These are phyloP conservation scores for Rosa persica DNA, from an alignment of 306 rosid genomes.

Conservation along the genomic window DNA sequence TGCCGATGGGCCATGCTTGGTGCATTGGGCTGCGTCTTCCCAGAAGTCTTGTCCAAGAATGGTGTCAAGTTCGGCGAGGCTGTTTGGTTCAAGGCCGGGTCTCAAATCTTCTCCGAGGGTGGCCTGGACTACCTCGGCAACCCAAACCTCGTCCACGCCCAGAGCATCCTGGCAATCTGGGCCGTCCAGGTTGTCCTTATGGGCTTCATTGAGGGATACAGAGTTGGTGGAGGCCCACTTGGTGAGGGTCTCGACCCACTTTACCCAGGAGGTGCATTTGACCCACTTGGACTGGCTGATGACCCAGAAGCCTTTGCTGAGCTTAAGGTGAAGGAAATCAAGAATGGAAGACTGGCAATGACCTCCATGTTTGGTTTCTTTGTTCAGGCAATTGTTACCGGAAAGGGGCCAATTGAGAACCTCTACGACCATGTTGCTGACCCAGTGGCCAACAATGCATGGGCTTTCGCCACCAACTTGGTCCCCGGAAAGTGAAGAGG, in stretches of 20 bases:
- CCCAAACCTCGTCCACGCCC: slow-evolving; percentile 93
- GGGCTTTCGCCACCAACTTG: slow-evolving; percentile 96
- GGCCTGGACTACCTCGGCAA: slow-evolving; percentile 94
- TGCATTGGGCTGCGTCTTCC: slow-evolving; percentile 82
- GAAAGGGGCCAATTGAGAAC: slow-evolving; percentile 90
- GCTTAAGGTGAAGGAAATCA: slow-evolving; percentile 85
- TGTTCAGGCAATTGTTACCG: slow-evolving; percentile 95
- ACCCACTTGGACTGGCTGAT: slow-evolving; percentile 98
- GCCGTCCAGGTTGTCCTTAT: slow-evolving; percentile 88
- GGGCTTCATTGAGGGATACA: slow-evolving; percentile 94
- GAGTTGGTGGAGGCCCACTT: slow-evolving; percentile 96
- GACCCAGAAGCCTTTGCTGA: slow-evolving; percentile 99
- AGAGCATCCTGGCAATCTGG: slow-evolving; percentile 98
- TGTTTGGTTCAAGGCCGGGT: slow-evolving; percentile 96
- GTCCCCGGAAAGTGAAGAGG: slow-evolving; percentile 81
- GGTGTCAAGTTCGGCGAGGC: slow-evolving; percentile 95
- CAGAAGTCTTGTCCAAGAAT: slow-evolving; percentile 77
- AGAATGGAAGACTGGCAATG: slow-evolving; percentile 95
- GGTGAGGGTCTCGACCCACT: slow-evolving; percentile 97
- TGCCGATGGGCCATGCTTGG: slow-evolving; percentile 96
- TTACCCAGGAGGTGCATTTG: slow-evolving; percentile 96
- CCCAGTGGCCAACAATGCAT: slow-evolving; percentile 90
- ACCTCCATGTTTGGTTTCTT: slow-evolving; percentile 92
- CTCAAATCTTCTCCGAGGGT: slow-evolving; percentile 95
- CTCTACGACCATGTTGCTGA: slow-evolving; percentile 84